Percentiles rank a stretch among this genome's conserved stretches.
phyloP scores from a whole-genome alignment of 768 basidiomycete genomes.

The Holtermannia corniformis region DNA sequence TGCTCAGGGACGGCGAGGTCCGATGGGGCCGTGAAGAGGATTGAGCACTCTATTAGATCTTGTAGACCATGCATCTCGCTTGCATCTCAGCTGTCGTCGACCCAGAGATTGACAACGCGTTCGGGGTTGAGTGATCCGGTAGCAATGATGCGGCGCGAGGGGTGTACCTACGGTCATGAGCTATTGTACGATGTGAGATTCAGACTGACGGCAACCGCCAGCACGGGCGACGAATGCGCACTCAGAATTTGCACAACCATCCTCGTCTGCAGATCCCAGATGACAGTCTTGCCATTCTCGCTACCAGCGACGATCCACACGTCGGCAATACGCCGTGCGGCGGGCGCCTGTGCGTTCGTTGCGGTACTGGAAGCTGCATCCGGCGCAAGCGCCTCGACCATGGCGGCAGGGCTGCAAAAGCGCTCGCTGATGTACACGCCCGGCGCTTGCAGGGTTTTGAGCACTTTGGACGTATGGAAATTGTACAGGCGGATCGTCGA shows the following conservation, averaged over 20 bases:
- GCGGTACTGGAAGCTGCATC: conserved; percentile 32
- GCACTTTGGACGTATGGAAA: conserved; percentile 76
- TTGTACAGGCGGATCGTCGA: conserved; percentile 93
- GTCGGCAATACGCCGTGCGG: conserved; percentile 2
- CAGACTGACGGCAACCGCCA: conserved; percentile 57
- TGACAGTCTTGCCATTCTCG: conserved; percentile 76
- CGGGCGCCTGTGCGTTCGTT: conserved; percentile 41
- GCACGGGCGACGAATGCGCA: conserved; percentile 59
- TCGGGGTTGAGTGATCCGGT: conserved; percentile 88
- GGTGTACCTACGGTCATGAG: conserved; percentile 56
- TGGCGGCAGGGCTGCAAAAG: conserved; percentile 57
- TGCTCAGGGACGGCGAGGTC: background rate
- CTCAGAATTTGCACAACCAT: conserved; percentile 54
- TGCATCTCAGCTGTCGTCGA: conserved; percentile 2
- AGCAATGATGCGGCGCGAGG: conserved; percentile 62
- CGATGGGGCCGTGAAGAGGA: background rate
- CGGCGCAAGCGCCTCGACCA: conserved; percentile 8
- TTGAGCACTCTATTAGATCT: background rate
- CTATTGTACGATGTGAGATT: background rate
- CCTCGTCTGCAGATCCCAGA: conserved; percentile 82
- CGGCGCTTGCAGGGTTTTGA: conserved; percentile 76
- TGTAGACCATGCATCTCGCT: background rate
- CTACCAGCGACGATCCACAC: conserved; percentile 73
- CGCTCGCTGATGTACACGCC: conserved; percentile 63
- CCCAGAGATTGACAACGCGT: conserved; percentile 71